Conservation (phyloP, 176 grass and related monocot species). For the Saccharum officinarum region DNA sequence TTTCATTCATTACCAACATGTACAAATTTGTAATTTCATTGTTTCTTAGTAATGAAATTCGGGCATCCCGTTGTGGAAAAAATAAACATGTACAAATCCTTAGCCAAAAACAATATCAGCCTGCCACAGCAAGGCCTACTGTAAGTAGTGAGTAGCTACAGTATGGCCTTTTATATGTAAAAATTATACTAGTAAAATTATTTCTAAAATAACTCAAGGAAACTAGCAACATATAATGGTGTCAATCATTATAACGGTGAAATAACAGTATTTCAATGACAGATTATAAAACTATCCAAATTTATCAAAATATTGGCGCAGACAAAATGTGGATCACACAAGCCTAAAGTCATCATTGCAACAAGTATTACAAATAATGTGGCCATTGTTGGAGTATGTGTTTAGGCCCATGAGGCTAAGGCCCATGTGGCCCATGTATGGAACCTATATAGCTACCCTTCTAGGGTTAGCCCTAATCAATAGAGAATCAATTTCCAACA, state of each 20-base stretch:
- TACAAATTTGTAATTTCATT: neutral
- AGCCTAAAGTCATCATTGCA: neutral
- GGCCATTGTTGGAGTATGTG: too few species aligned
- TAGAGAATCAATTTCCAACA: too few species aligned
- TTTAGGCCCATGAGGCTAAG: too few species aligned
- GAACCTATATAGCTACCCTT: too few species aligned
- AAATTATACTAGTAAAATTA: neutral
- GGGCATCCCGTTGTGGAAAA: neutral
- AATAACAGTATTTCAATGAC: neutral
- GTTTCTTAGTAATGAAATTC: neutral
- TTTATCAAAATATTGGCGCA: neutral
- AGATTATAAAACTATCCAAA: slow-evolving; percentile 10
- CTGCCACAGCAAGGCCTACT: neutral
- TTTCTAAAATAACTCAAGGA: neutral
- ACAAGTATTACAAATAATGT: neutral
- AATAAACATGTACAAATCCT: neutral
- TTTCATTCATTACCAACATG: neutral
- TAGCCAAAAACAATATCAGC: slow-evolving; percentile 2
- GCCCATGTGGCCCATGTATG: too few species aligned
- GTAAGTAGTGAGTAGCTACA: neutral
- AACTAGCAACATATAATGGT: neutral
- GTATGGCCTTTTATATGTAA: neutral
- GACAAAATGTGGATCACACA: neutral
- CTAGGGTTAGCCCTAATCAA: too few species aligned
- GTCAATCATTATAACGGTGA: neutral